Evolutionary conservation across 2,329 filamentous ascomycete species (phyloP).

Genomic region (Chaetomium olivaceum): DNA sequence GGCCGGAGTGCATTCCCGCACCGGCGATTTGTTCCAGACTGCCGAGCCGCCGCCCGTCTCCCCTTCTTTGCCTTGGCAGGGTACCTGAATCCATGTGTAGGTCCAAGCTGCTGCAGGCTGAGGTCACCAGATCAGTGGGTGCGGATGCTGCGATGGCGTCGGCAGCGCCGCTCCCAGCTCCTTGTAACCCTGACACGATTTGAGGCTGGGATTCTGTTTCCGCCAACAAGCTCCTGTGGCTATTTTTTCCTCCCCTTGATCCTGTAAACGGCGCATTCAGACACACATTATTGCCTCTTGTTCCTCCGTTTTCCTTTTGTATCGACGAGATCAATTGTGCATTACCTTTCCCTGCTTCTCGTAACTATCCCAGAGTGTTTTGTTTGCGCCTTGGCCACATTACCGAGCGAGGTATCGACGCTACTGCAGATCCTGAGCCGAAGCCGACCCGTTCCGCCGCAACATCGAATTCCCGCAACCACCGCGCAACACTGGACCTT

Average conservation of each 20-base stretch:
- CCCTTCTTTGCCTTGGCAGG: conserved; percentile 14
- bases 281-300: conserved; percentile 11
- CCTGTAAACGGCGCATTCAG: conserved; percentile 21
- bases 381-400: conserved; percentile 4
- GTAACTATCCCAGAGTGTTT: neutral
- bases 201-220: conserved; percentile 17
- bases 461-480: conserved; percentile 26
- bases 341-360: neutral
- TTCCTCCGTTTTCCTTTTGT: conserved; percentile 13
- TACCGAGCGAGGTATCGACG: neutral
- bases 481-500: conserved; percentile 6
- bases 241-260: conserved; percentile 23
- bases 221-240: conserved; percentile 20
- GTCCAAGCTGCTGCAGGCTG: conserved; percentile 27
- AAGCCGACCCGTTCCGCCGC: conserved; percentile 15
- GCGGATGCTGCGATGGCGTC: conserved; percentile 11
- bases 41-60: conserved; percentile 16
- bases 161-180: conserved; percentile 25
- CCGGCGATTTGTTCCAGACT: conserved; percentile 22
- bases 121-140: conserved; percentile 29
- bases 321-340: conserved; percentile 9
- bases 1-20: neutral
- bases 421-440: conserved; percentile 19
- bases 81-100: conserved; percentile 25
- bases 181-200: conserved; percentile 22